These are phyloP conservation scores for Quercus glauca DNA, from an alignment of 306 rosid genomes.

Conservation along the genomic window DNA sequence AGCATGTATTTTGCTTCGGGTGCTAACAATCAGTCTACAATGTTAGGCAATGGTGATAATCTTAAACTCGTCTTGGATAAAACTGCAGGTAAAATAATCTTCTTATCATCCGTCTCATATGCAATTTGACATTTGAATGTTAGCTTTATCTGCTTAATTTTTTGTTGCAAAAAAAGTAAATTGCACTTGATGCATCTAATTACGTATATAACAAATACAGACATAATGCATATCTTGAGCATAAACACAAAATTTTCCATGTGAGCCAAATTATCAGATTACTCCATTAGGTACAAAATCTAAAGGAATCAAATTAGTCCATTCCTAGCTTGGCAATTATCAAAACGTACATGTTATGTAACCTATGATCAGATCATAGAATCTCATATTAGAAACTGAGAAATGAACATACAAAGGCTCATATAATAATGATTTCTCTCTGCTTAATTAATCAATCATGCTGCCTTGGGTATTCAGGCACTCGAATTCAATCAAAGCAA, in stretches of 20 bases:
- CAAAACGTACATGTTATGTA: neutral
- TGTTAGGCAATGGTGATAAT: constrained; percentile 51
- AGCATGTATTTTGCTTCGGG: constrained; percentile 72
- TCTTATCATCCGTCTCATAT: constrained; percentile 1
- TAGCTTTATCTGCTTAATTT: neutral
- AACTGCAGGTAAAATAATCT: constrained; percentile 47
- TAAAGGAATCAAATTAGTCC: neutral
- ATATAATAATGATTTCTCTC: neutral
- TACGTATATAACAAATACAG: neutral
- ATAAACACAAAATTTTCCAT: too few species aligned
- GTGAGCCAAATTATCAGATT: too few species aligned
- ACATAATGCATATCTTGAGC: constrained; percentile 11
- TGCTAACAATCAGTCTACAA: constrained; percentile 41
- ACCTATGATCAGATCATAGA: too few species aligned
- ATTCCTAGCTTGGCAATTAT: neutral
- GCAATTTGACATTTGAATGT: neutral
- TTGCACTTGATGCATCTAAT: neutral
- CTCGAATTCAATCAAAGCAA: constrained; percentile 72
- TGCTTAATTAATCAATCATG: constrained; percentile 3
- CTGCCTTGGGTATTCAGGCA: constrained; percentile 45
- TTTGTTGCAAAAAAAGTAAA: neutral
- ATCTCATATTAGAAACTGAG: neutral
- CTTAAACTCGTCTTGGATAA: constrained; percentile 68
- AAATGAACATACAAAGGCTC: neutral
- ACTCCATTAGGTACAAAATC: too few species aligned